Base-by-base conservation (phyloP, 768 basidiomycete species). In the Ramaria sp. region DNA sequence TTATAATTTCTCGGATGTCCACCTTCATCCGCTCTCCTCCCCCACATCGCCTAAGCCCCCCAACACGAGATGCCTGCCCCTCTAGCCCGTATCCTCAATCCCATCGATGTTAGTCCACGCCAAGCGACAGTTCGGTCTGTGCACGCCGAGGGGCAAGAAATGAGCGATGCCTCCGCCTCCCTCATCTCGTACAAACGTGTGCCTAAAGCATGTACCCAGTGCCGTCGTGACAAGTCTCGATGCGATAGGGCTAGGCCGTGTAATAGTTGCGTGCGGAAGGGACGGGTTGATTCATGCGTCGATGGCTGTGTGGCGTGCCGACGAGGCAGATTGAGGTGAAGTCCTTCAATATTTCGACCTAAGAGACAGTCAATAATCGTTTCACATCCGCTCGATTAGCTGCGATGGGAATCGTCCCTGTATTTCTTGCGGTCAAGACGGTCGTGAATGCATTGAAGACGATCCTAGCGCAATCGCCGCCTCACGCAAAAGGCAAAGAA, bases 231-330 rank as follows among this genome's bases (percentile, higher is more conserved):
- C 64, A 83, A 83, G 67, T 75, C 79, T 58, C 76, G 80, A 58
- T 83, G 81, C 67, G 78, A 82, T 64, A 76, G 78, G 24, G 67
- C 69, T 60, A 19, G 57, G 39, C 57, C 57, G 15, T 58, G 57
- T 41, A 17, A 30, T 63, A 75, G 76, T 20, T 84, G 83, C 61
- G 63, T 70, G 30, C 83, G 76, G 70, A 83, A 79, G 60, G 78
- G 79, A 12, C 76, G 66, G 31, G 67, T 73, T 48, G 74, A 79
- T 60, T 76, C 78, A 62, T 84, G 83, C 61, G 72, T 77, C 39
- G 79, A 82, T 60, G 83, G 83, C 1, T 84, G 83, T 61, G 79
- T 81, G 62, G 69, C 73, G 27, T 84, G 83, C 61, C 73, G 83
- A 54, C 72, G 75, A 34, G 73, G 76, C 62, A 72, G 75, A 38